Conservation (phyloP, 352 stramenopile genomes). For the Pythium scleroteichum region DNA sequence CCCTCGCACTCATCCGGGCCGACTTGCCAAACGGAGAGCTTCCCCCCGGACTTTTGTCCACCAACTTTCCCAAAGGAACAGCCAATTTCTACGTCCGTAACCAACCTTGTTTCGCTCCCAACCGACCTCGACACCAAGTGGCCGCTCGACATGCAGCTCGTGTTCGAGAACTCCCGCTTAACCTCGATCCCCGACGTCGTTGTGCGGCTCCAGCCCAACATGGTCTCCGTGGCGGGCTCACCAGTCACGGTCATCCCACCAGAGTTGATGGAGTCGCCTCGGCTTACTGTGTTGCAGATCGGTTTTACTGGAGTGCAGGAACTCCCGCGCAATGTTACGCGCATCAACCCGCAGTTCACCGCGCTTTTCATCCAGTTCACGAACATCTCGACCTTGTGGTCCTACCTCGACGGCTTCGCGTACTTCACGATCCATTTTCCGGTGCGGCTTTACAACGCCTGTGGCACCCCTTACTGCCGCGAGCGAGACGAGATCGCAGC, state of each 20-base stretch:
- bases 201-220: background rate
- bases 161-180: slow-evolving; percentile 20
- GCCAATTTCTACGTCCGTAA: slow-evolving; percentile 11
- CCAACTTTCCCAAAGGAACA: slow-evolving; percentile 6
- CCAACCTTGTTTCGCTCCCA: slow-evolving; percentile 17
- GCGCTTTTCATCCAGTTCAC: slow-evolving; percentile 15
- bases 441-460: slow-evolving; percentile 8
- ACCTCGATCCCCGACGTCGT: slow-evolving; percentile 14
- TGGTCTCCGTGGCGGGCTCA: slow-evolving; percentile 5
- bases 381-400: slow-evolving; percentile 13
- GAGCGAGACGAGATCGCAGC: slow-evolving; percentile 11
- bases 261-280: slow-evolving; percentile 12
- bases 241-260: background rate
- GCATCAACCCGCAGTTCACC: background rate
- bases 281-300: slow-evolving; percentile 13
- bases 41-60: slow-evolving; percentile 3
- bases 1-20: background rate
- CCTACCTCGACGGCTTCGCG: slow-evolving; percentile 12
- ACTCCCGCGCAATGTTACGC: background rate
- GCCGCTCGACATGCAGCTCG: slow-evolving; percentile 4
- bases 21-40: slow-evolving; percentile 5
- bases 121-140: slow-evolving; percentile 4
- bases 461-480: slow-evolving; percentile 11
- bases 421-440: background rate
- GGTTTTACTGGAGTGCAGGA: slow-evolving; percentile 4